Evolutionary conservation across 2,329 filamentous ascomycete species (phyloP), one percentile per base, ranked within the genome.

Genomic region (Verticillium dahliae): DNA sequence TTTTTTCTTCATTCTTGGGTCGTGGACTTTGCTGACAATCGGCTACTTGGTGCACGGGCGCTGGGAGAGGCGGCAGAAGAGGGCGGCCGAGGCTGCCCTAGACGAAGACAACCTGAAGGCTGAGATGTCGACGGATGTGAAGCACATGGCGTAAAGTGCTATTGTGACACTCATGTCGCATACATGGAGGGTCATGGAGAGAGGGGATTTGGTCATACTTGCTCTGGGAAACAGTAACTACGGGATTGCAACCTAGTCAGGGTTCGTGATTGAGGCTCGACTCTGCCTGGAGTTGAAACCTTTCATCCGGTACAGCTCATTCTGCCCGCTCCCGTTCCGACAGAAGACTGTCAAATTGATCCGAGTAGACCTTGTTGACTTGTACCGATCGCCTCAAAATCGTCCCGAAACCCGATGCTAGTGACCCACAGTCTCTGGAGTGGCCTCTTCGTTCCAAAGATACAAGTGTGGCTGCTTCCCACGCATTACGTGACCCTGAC

Each of bases 1-100:
- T 38, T 61, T 65, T 33, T 64, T 66, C 39, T 66, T 66, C 41
- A 60, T 66, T 13, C 6, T 61, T 31, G 64, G 62, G 3, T 65
- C 62, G 18, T 65, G 64, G 62, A 45, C 41, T 11, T 58, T 61
- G 2, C 39, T 66, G 5, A 50, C 62, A 3, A n/a, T 61, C 3
- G 65, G 65, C 0, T 65, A 61, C 45, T 65, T 59, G 27, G 11
- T 66, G 9, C 38, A 65, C 22, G 35, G 27, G 7, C 59, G 57
- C 31, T 56, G 62, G 31, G 61, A 66, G 57, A 67, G 61, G 33
- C 58, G 38, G 1, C 35, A 59, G 27, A 62, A 60, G 27, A 39
- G 37, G 6, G 37, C 7, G n/a, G 56, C 55, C 10, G 56, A 45
- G 18, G 37, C 37, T 15, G 18, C 10, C 6, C 7, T 61, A 7